Conservation (phyloP, 2,329 filamentous ascomycete genomes). For the Claviceps sp. region DNA sequence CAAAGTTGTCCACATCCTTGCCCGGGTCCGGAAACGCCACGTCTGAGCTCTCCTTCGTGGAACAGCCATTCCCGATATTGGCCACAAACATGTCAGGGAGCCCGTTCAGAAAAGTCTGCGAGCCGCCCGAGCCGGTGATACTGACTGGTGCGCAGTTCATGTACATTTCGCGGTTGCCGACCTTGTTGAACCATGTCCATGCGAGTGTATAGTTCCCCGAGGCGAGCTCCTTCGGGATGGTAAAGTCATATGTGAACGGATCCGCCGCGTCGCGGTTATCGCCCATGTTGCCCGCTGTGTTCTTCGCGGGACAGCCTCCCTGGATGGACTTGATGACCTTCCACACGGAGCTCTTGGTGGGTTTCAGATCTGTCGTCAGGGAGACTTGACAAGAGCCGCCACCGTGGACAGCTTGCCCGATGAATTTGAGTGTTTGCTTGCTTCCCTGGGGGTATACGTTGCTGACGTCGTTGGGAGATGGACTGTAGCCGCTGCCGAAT, state of each 20-base stretch:
- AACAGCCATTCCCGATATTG: slow-evolving; percentile 46
- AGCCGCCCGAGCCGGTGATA: slow-evolving; percentile 41
- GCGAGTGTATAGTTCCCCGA: slow-evolving; percentile 69
- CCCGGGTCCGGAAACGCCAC: slow-evolving; percentile 52
- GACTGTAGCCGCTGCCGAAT: slow-evolving; percentile 25
- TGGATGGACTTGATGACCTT: slow-evolving; percentile 83
- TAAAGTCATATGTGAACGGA: slow-evolving; percentile 52
- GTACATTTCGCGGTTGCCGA: slow-evolving; percentile 93
- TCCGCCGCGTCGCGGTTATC: slow-evolving; percentile 25
- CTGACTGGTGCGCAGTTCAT: slow-evolving; percentile 83
- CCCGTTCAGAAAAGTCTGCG: slow-evolving; percentile 37
- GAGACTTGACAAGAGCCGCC: slow-evolving; percentile 88
- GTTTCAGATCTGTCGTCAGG: slow-evolving; percentile 62
- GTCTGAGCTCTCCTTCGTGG: slow-evolving; percentile 34
- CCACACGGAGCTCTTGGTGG: slow-evolving; percentile 56
- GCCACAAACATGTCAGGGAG: slow-evolving; percentile 63
- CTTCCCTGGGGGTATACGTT: slow-evolving; percentile 43
- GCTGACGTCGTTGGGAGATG: slow-evolving; percentile 27
- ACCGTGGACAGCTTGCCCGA: slow-evolving; percentile 66
- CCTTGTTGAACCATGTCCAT: slow-evolving; percentile 90
- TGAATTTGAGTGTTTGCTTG: slow-evolving; percentile 43
- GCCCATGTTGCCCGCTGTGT: slow-evolving; percentile 42
- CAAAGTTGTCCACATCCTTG: slow-evolving; percentile 34
- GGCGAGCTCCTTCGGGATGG: slow-evolving; percentile 56
- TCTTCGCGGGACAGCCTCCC: slow-evolving; percentile 65